Base-by-base conservation (phyloP, 352 stramenopile species). In the Aphanomyces euteiches region DNA sequence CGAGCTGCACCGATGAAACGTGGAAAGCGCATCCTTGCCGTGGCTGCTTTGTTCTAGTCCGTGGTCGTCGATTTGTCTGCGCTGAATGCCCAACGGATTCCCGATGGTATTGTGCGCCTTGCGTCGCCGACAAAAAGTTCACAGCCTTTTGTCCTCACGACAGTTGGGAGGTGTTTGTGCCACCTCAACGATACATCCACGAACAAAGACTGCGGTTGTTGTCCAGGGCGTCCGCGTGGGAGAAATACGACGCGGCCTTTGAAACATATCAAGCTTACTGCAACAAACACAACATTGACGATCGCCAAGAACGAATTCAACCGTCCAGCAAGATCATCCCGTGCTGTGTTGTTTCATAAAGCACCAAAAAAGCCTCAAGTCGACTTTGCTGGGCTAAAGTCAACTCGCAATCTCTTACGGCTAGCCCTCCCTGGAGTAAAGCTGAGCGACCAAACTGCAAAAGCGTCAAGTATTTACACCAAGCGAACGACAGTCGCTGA, bases 131-230 rank as follows among this genome's bases (percentile, higher is more conserved):
- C 43, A n/a, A 2, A 1, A 50, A 50, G 43, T n/a, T n/a, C 43
- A 50, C 43, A n/a, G 17, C 43, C 43, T 50, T 50, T 50, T 50
- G 43, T 50, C 17, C 17, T 50, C 43, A 50, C 43, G 43, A 50
- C 43, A 50, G 17, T n/a, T n/a, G 10, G 10, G 43, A 50, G 43
- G 43, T n/a, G 17, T n/a, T 50, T 12, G 0, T n/a, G 17, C 43
- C 43, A 12, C 43, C 43, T 12, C 10, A 12, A n/a, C 43, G 43
- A 50, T n/a, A 50, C 43, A 12, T 50, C 17, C 17, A n/a, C 10
- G 43, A 50, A n/a, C 10, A 50, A n/a, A n/a, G 43, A 12, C 17
- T 50, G 43, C 10, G 17, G 43, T n/a, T 50, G 17, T n/a, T 50
- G 43, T 12, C 43, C 43, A 50, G 0, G 43, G 43, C 10, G 10